Percentiles rank a stretch among this genome's conserved stretches.
These are phyloP conservation scores for Beauveria sp. DNA, from an alignment of 2,329 filamentous ascomycete genomes.

Conservation along the genomic window DNA sequence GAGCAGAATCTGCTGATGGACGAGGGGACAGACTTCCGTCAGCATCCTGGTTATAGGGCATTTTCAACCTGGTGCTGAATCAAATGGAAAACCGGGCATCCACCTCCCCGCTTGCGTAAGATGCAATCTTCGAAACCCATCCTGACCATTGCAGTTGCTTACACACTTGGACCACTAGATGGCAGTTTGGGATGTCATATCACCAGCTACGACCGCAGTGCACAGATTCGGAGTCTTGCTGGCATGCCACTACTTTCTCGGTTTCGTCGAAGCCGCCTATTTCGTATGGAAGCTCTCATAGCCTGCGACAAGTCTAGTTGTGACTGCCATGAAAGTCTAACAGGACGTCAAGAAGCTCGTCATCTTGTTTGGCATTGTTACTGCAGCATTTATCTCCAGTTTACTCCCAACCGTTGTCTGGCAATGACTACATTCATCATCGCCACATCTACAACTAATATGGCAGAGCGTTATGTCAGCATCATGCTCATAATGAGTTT, in stretches of 20 bases:
- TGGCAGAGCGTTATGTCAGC: slow-evolving; percentile 31
- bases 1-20: neutral
- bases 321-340: neutral
- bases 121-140: neutral
- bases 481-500: slow-evolving; percentile 60
- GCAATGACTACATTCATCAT: slow-evolving; percentile 20
- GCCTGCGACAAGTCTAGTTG: neutral
- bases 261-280: slow-evolving; percentile 32
- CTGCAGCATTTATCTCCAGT: slow-evolving; percentile 52
- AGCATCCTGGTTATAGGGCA: slow-evolving; percentile 17
- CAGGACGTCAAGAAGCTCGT: slow-evolving; percentile 30
- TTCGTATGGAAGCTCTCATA: slow-evolving; percentile 25
- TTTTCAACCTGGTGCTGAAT: slow-evolving; percentile 41
- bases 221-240: slow-evolving; percentile 25
- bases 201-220: slow-evolving; percentile 28
- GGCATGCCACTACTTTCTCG: slow-evolving; percentile 30
- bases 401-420: slow-evolving; percentile 23
- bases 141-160: neutral
- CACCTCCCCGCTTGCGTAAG: slow-evolving; percentile 38
- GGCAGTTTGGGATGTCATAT: slow-evolving; percentile 42
- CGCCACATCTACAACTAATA: slow-evolving; percentile 13
- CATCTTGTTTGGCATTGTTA: slow-evolving; percentile 48
- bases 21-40: neutral
- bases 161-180: slow-evolving; percentile 24
- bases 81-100: slow-evolving; percentile 41